Evolutionary conservation across 78 protist species (phyloP), one percentile per base, ranked within the genome.

Genomic region (Bigelowiella natans): DNA sequence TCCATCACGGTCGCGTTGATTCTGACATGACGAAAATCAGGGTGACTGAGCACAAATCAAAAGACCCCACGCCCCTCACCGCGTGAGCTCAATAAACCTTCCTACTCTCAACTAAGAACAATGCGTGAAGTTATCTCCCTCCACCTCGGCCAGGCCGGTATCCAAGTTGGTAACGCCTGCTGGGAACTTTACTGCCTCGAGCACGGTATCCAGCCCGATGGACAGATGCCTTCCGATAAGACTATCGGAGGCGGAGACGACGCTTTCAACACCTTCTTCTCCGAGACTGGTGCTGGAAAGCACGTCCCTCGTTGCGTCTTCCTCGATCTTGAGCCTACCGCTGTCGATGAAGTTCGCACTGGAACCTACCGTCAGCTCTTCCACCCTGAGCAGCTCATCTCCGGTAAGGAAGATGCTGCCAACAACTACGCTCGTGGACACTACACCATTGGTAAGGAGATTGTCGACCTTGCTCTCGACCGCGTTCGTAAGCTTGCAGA

Each of bases 391-490:
- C 97, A 97, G 91, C 93, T 98, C 90, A 95, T 98, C 93, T 91
- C 96, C 34, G 99, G 99, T 89, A 97, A 98, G 97, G 99, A 97
- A 93, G 99, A 97, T 84, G 99, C 99, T 51, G 99, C 99, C 94
- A 97, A 97, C 98, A 97, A 97, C 97, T 98, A 94, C 94, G 99
- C 99, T 31, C 96, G 99, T 87, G 89, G 89, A 18, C 89, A 87
- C 63, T 87, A 87, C 63, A 87, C 89, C 36, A 7, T 87, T 7
- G 89, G 89, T 30, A 87, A 87, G 63, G 73, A 87, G 31, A 87
- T 87, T 7, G 89, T 87, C 83, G 99, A 97, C 63, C 40, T 91
- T 28, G 92, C 92, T 40, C 39, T 97, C 31, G 94, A 95, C 39
- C 97, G 97, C 37, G 88, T 97, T 39, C 97, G 96, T 88, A 94